Percentiles rank a stretch among this genome's conserved stretches.
These are phyloP conservation scores for Colletotrichum lindemuthianum DNA, from an alignment of 2,329 filamentous ascomycete genomes.

Conservation along the genomic window DNA sequence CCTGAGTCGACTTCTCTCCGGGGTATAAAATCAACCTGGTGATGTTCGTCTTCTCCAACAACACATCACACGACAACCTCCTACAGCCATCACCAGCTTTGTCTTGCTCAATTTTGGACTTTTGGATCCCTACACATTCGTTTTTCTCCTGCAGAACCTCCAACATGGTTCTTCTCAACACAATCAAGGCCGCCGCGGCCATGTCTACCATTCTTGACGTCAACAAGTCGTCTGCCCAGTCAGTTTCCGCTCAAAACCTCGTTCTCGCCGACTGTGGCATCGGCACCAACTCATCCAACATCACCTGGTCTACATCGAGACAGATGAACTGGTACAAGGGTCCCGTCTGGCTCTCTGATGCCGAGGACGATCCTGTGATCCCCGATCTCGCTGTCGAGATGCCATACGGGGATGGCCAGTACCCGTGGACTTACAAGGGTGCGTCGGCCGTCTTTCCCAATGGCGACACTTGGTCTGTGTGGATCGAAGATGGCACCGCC, in stretches of 20 bases:
- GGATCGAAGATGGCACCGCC: conserved; percentile 53
- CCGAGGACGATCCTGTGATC: conserved; percentile 47
- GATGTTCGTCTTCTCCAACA: too few relatives aligned
- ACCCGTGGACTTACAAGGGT: conserved; percentile 51
- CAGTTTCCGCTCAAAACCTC: conserved; percentile 47
- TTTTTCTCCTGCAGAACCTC: not conserved
- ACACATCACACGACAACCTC: too few relatives aligned
- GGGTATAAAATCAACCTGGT: too few relatives aligned
- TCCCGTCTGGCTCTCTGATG: conserved; percentile 48
- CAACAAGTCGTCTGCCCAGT: conserved; percentile 32
- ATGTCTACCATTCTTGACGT: conserved; percentile 14
- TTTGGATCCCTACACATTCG: conserved; percentile 13
- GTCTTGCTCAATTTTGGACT: not conserved
- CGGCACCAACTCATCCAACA: conserved; percentile 51
- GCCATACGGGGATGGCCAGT: conserved; percentile 49
- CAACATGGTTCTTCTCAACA: conserved; percentile 18
- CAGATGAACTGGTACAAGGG: conserved; percentile 56
- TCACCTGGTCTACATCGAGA: conserved; percentile 54
- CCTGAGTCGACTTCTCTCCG: too few relatives aligned
- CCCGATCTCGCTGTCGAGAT: conserved; percentile 52
- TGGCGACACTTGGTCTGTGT: conserved; percentile 53
- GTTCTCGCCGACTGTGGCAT: conserved; percentile 55
- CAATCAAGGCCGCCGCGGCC: conserved; percentile 15
- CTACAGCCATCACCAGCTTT: too few relatives aligned
- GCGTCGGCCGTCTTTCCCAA: conserved; percentile 51